phyloP scores from a whole-genome alignment of 2,329 filamentous ascomycete genomes.

The Xylaria multiplex region DNA sequence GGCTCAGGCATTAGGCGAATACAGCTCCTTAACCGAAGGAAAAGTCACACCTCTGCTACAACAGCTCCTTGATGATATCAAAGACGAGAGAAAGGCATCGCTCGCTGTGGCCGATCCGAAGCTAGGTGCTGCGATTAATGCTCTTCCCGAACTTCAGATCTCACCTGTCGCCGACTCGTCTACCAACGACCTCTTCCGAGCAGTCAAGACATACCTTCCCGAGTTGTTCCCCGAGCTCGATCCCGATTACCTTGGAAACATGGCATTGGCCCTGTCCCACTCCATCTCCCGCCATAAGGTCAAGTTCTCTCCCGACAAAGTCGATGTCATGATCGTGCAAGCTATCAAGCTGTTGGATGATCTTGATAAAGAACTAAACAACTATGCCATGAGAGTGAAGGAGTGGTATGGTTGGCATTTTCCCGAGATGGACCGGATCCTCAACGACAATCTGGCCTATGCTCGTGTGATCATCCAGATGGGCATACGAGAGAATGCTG shows the following conservation, averaged over 20 bases:
- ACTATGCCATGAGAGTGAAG: constrained; percentile 98
- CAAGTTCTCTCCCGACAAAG: constrained; percentile 98
- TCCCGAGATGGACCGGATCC: constrained; percentile 95
- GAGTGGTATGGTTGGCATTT: constrained; percentile 99
- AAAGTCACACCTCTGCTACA: constrained; percentile 92
- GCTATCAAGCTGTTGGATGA: constrained; percentile 94
- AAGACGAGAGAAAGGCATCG: constrained; percentile 97
- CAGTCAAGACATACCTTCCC: constrained; percentile 89
- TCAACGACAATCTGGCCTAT: constrained; percentile 97
- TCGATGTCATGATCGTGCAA: constrained; percentile 99
- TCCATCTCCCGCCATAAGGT: constrained; percentile 97
- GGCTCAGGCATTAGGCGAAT: constrained; percentile 88
- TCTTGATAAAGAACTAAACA: constrained; percentile 98
- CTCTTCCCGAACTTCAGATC: constrained; percentile 88
- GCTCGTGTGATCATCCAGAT: constrained; percentile 87
- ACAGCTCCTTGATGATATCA: constrained; percentile 85
- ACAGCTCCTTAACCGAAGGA: constrained; percentile 86
- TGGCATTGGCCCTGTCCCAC: constrained; percentile 95
- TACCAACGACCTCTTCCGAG: constrained; percentile 90
- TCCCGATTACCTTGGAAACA: constrained; percentile 87
- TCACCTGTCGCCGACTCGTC: constrained; percentile 82
- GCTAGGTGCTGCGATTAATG: constrained; percentile 89
- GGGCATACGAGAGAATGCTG: constrained; percentile 86
- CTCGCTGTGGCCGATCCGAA: constrained; percentile 94
- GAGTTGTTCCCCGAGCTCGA: constrained; percentile 90